Conservation (phyloP, 2,329 filamentous ascomycete genomes). For the Pseudogymnoascus sp. region DNA sequence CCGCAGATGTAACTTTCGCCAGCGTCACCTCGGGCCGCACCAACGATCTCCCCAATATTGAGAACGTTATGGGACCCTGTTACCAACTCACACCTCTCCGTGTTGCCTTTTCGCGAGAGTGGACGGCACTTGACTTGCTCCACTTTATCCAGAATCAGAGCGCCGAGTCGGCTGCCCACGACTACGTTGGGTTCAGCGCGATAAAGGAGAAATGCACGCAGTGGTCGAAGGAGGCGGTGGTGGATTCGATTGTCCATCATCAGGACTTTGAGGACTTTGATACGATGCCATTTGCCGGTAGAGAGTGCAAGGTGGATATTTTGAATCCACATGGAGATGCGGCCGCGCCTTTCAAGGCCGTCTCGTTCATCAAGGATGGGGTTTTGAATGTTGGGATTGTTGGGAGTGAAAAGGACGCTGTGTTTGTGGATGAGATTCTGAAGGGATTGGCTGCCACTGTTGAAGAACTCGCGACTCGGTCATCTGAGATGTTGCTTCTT, state of each 20-base stretch:
- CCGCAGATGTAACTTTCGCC: constrained; percentile 34
- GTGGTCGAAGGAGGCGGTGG: constrained; percentile 25
- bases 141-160: constrained; percentile 28
- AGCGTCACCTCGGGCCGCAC: constrained; percentile 36
- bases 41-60: constrained; percentile 29
- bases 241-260: constrained; percentile 30
- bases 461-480: constrained; percentile 15
- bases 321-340: constrained; percentile 33
- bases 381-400: constrained; percentile 36
- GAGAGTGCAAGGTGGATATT: constrained; percentile 26
- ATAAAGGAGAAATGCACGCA: constrained; percentile 30
- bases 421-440: constrained; percentile 30
- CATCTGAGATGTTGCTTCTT: constrained; percentile 12
- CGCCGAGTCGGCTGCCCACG: constrained; percentile 26
- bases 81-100: constrained; percentile 39
- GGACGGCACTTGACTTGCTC: constrained; percentile 30
- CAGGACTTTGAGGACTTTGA: constrained; percentile 36
- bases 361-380: constrained; percentile 36
- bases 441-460: constrained; percentile 23
- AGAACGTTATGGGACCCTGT: constrained; percentile 36
- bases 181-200: constrained; percentile 29
- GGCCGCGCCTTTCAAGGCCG: constrained; percentile 36
- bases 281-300: constrained; percentile 33
- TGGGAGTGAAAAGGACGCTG: constrained; percentile 33
- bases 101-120: constrained; percentile 29